Base-by-base conservation (phyloP, 306 rosid genomes). In the Macrotyloma uniflorum region DNA sequence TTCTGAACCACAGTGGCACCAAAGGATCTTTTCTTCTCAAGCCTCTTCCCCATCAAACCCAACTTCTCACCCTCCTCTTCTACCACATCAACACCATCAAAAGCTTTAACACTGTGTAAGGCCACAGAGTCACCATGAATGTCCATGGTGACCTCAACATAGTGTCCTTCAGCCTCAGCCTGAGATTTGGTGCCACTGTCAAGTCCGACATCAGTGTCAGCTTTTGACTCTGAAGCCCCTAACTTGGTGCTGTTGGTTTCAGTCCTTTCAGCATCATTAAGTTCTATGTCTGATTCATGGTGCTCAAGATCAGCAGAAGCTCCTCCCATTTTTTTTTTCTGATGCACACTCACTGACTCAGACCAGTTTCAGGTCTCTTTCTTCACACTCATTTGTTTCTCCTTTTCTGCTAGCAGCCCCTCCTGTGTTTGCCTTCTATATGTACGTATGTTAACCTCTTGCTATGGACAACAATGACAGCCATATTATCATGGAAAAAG, bases 141-240 rank as follows among this genome's bases (percentile, higher is more conserved):
- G 11, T 83, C 91, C 91, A 88, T 78, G 32, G 83, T 85, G 58
- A 81, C 82, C 72, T 88, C 87, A 67, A 88, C 89, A n/a, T 58
- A 77, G 38, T 62, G 66, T 77, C 12, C 81, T 8, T 65, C 84
- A 6, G 54, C 74, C 46, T 33, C 84, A n/a, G 40, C 49, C 69
- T 66, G 46, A 58, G 80, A 40, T 72, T 77, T 86, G 53, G n/a
- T 79, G 32, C 69, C 57, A 66, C 67, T 67, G 55, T 42, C 51
- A 58, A 51, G 63, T 1, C n/a, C 77, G 49, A 32, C 40, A 75
- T 76, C 66, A 71, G 11, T 75, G 62, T 10, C 72, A 32, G 58
- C 33, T 10, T 75, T 79, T 15, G 80, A 76, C 51, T 76, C 87
- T 20, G 85, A 9, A 76, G 38, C 40, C 1, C 50, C 68, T 28